Base-by-base conservation (phyloP, 768 basidiomycete species). In the Melanogaster broomeanus region DNA sequence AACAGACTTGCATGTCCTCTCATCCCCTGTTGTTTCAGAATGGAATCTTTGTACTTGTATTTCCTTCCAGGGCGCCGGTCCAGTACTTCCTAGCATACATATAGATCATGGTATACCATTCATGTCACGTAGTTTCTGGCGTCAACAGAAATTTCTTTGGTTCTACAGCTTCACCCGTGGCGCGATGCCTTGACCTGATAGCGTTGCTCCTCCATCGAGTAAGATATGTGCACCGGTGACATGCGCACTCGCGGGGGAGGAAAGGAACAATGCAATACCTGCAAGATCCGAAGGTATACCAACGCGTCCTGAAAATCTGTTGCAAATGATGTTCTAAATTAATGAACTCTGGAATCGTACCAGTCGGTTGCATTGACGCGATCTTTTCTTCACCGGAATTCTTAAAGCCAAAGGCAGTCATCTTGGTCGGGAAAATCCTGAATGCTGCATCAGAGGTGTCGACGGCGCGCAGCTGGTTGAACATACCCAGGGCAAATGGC, bases 361-460 rank as follows among this genome's bases (percentile, higher is more conserved):
- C 87, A 61, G 83, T 83, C 21, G 88, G 89, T 52, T 90, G 87
- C 16, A 59, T 63, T 1, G 73, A 63, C 34, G 73, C 74, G 52
- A 88, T 77, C 8, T 60, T 69, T 21, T 79, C 77, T 51, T 80
- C 79, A 7, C 86, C 84, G 3, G 68, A 68, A 2, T 63, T 74
- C 58, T 81, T 79, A 57, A 90, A 70, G 3, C 83, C 86, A 44
- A 74, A 90, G 0, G 87, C 82, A 1, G 90, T 92, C 90, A 93
- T 92, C 72, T 87, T 90, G 41, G 86, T 87, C 0, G 88, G 88
- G 72, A 89, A 93, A 12, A 90, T 70, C 2, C 86, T 86, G 56
- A 4, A 30, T 15, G 25, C 12, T 19, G 18, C 11, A 8, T 56
- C 38, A 54, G 41, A 39, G 21, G 31, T 30, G 21, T 27, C 6